Evolutionary conservation across 192 early-diverging fungal genomes (phyloP).

Genomic region (Coemansia sp.): DNA sequence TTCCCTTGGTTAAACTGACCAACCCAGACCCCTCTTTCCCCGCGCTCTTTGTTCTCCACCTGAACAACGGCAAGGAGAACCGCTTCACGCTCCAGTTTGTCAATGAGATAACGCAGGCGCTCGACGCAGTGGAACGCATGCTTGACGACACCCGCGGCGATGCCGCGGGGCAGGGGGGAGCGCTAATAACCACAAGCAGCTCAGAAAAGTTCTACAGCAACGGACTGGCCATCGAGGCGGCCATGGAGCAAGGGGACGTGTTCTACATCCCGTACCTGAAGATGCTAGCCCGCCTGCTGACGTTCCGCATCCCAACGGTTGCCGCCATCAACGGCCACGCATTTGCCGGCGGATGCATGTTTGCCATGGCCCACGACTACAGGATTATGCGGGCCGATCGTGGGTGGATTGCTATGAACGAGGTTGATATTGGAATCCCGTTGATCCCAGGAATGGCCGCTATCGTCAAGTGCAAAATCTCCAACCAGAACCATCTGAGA

Average conservation of each 20-base stretch:
- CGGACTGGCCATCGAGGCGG: constrained; percentile 62
- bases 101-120: constrained; percentile 57
- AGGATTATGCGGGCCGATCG: constrained; percentile 74
- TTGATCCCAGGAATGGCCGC: constrained; percentile 70
- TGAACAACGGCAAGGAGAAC: constrained; percentile 65
- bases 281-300: constrained; percentile 64
- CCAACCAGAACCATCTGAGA: constrained; percentile 57
- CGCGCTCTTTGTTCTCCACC: constrained; percentile 62
- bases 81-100: constrained; percentile 66
- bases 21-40: constrained; percentile 38
- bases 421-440: constrained; percentile 70
- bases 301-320: constrained; percentile 69
- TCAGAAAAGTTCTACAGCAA: constrained; percentile 74
- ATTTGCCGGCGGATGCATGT: constrained; percentile 78
- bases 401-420: constrained; percentile 79
- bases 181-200: constrained; percentile 61
- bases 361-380: constrained; percentile 62
- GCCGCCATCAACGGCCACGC: constrained; percentile 80
- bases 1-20: constrained; percentile 45
- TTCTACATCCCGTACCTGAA: constrained; percentile 55
- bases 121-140: constrained; percentile 59
- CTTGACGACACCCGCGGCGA: constrained; percentile 45
- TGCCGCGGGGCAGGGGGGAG: constrained; percentile 50
- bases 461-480: constrained; percentile 64
- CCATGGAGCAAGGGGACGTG: constrained; percentile 51